phyloP scores from a whole-genome alignment of 495 filamentous ascomycete genomes.

The Penicillium odoratum region DNA sequence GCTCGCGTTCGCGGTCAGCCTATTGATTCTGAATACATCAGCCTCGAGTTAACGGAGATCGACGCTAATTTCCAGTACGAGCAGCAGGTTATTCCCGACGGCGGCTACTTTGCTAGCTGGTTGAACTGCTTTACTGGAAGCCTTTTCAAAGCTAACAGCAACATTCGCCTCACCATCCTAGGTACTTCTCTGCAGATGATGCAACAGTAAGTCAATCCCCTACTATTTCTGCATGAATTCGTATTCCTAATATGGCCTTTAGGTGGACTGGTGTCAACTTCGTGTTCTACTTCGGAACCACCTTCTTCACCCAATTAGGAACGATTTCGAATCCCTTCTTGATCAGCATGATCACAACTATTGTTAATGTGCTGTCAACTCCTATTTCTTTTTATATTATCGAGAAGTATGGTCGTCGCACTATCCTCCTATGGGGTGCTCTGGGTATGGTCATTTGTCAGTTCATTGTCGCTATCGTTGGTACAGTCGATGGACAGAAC shows the following conservation, averaged over 20 bases:
- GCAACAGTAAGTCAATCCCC: constrained; percentile 58
- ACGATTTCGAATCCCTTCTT: constrained; percentile 65
- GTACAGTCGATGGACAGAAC: constrained; percentile 44
- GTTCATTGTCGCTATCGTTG: constrained; percentile 60
- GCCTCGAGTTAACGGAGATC: constrained; percentile 70
- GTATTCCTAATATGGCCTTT: constrained; percentile 55
- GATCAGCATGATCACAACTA: constrained; percentile 63
- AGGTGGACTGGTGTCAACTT: constrained; percentile 32
- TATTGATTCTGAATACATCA: constrained; percentile 57
- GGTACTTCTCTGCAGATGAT: constrained; percentile 71
- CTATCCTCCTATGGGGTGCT: constrained; percentile 69
- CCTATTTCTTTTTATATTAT: constrained; percentile 71
- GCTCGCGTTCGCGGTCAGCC: constrained; percentile 42
- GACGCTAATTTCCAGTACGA: constrained; percentile 70
- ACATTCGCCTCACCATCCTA: constrained; percentile 64
- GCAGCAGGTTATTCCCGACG: constrained; percentile 42
- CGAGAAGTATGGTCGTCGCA: constrained; percentile 72
- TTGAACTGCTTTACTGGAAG: constrained; percentile 61
- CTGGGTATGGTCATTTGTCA: constrained; percentile 60
- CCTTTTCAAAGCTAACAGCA: constrained; percentile 41
- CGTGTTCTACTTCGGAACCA: constrained; percentile 64
- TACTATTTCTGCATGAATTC: background rate
- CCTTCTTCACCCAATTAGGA: constrained; percentile 59
- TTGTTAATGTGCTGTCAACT: constrained; percentile 67
- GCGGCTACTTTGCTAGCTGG: constrained; percentile 41